Evolutionary conservation across 768 basidiomycete species (phyloP).

Genomic region (Agrocybe pediades): DNA sequence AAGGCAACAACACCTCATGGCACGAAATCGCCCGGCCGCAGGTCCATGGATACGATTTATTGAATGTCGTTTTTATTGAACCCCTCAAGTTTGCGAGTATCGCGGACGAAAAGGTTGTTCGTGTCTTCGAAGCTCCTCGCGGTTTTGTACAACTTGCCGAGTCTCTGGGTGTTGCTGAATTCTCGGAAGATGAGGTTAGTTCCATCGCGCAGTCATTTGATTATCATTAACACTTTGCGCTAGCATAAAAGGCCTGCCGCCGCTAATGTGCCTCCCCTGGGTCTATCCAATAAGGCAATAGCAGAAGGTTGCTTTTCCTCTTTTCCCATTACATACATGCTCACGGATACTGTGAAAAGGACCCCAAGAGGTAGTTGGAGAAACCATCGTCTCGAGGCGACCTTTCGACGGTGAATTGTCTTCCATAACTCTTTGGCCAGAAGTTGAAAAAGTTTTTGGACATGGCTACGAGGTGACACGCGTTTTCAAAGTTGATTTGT

Average conservation of each 20-base stretch:
- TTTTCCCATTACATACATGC: neutral
- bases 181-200: conserved; percentile 52
- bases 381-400: conserved; percentile 32
- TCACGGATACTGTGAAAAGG: conserved; percentile 7
- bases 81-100: conserved; percentile 84
- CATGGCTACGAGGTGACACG: conserved; percentile 95
- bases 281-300: conserved; percentile 92
- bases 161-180: conserved; percentile 46
- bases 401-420: conserved; percentile 93
- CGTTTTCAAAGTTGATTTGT: neutral
- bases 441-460: conserved; percentile 94
- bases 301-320: conserved; percentile 53
- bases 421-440: conserved; percentile 91
- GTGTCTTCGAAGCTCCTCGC: conserved; percentile 90
- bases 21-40: conserved; percentile 92
- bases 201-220: neutral
- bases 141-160: conserved; percentile 72
- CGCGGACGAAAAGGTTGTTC: conserved; percentile 94
- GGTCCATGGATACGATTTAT: conserved; percentile 93
- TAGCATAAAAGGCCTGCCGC: conserved; percentile 68
- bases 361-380: conserved; percentile 23
- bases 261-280: conserved; percentile 91
- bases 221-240: conserved; percentile 3
- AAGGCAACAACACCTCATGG: conserved; percentile 45
- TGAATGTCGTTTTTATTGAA: conserved; percentile 76